A percentile compares a stretch with the other conserved stretches of the same genome.
Conservation (phyloP, 345 rosid genomes). For the Noccaea bulbosa region DNA sequence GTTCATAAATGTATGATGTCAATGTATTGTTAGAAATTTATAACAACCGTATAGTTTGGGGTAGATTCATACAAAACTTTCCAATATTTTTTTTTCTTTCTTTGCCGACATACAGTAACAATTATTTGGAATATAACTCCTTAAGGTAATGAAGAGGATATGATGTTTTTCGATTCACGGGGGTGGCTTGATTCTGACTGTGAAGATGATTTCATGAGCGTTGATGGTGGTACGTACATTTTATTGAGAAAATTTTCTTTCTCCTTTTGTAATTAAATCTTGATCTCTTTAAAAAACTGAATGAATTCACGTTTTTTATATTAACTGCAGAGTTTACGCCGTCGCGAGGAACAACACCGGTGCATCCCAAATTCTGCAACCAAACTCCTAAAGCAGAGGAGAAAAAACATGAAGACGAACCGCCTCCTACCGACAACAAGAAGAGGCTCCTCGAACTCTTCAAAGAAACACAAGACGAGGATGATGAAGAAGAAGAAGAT, state of each 20-base stretch:
- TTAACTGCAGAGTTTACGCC: slow-evolving; percentile 72
- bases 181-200: slow-evolving; percentile 86
- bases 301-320: background rate
- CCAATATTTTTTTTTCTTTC: background rate
- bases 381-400: slow-evolving; percentile 47
- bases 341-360: slow-evolving; percentile 80
- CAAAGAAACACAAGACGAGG: slow-evolving; percentile 51
- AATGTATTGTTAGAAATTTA: background rate
- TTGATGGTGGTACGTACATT: slow-evolving; percentile 70
- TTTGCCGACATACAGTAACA: no score
- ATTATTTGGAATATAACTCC: slow-evolving; percentile 9
- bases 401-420: slow-evolving; percentile 26
- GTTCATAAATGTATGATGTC: slow-evolving; percentile 14
- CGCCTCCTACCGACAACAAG: slow-evolving; percentile 59
- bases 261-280: background rate
- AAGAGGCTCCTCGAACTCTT: slow-evolving; percentile 83
- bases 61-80: slow-evolving; percentile 12
- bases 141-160: slow-evolving; percentile 65
- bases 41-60: slow-evolving; percentile 24
- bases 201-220: slow-evolving; percentile 92
- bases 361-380: slow-evolving; percentile 50
- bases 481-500: slow-evolving; percentile 36
- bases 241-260: background rate
- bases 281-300: background rate
- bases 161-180: slow-evolving; percentile 74